Base-by-base conservation (phyloP, 257 asterid species). In the Solanum piurae region DNA sequence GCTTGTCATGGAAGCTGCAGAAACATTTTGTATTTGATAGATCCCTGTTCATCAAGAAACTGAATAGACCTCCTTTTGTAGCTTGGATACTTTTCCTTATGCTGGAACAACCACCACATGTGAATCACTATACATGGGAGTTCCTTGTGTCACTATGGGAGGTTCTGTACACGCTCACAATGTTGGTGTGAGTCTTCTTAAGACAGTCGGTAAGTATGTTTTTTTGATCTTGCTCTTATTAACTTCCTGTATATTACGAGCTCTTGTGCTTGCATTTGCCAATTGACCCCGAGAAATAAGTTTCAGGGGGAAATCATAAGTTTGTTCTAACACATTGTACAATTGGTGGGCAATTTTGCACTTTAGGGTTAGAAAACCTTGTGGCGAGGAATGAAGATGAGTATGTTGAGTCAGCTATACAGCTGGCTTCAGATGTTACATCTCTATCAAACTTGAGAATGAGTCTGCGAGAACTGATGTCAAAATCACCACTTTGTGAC, bases 91-190 rank as follows among this genome's bases (percentile, higher is more conserved):
- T 85, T 97, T 95, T 91, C 99, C 99, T 33, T 97, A 97, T 88
- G 99, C 99, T 33, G 99, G 99, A 83, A 97, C 99, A 86, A 97
- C 99, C 60, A 97, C 99, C 74, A 97, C 99, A 25, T 97, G 99
- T 64, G 99, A 97, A 92, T 97, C 99, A 40, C 92, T 97, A 6
- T 97, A 91, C 93, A 97, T 97, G 99, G 99, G 99, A 89, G 99
- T 97, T 84, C 99, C 99, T 55, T 97, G 99, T 84, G 93, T 97
- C 92, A 94, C 99, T 49, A 96, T 97, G 99, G 94, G 93, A 92
- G 99, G 99, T 89, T 89, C 91, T 25, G 98, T 97, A 10, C 99
- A 97, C 42, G 99, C 99, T 69, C 98, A 97, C 90, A 97, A 97
- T 90, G 99, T 97, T 89, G 99, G 99, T 10, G 98, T 94, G 89